Evolutionary conservation across 2,329 filamentous ascomycete genomes (phyloP), one percentile per base, ranked within the genome.

Genomic region (Rhynchosporium agropyri): DNA sequence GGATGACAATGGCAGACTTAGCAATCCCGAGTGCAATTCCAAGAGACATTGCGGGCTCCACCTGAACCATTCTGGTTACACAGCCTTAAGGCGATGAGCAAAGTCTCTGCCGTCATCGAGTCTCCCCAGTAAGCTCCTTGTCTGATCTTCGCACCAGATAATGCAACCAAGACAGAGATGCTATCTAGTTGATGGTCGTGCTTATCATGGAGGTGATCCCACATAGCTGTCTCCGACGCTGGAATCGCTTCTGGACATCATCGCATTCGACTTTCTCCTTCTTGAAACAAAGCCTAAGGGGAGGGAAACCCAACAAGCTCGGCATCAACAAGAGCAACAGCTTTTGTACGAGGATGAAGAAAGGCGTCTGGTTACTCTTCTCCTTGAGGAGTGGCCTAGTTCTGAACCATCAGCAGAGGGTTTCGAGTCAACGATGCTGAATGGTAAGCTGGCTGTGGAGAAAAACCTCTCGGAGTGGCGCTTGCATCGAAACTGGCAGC

Each of bases 391-490:
- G 62, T 82, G 79, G 79, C 80, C 83, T 0, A 76, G 74, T 51
- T 33, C 63, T 0, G 67, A 73, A 9, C 77, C 79, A 1, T 72
- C 72, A 2, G n/a, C 74, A 2, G 63, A 69, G 0, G 64, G 69
- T 0, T 69, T 79, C 3, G 65, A 69, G 7, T 65, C 62, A 1
- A 68, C 75, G 4, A 55, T 77, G 4, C 28, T 85, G 0, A 70
- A 82, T 63, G 36, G 74, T 5, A 53, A 68, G 0, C 66, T 70
- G 5, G 80, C 79, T 3, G 40, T 83, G 2, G 67, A 74, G 0
- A 68, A 70, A 0, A 67, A 85, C 15, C 64, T 69, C 0, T 75
- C 76, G 0, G 79, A 83, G 51, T 86, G 82, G 82, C 77, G 79
- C 0, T 67, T 83, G 0, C 77, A 75, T 36, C 73, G 77, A 4